Evolutionary conservation across 1,139 yeast species (phyloP).

Genomic region (Pichia sp.): DNA sequence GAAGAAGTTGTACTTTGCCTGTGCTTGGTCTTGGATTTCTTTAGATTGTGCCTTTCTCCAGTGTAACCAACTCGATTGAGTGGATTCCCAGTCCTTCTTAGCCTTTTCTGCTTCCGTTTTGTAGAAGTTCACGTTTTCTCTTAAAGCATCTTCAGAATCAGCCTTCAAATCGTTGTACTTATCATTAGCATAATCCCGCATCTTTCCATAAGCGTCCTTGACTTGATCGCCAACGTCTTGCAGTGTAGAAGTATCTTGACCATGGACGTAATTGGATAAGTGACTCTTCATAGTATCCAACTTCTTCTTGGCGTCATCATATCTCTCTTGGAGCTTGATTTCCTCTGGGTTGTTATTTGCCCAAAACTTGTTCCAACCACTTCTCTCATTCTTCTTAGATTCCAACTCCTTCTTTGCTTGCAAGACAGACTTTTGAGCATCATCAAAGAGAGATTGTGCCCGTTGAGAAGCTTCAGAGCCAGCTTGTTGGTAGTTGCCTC

Average conservation of each 20-base stretch:
- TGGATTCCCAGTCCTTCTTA: conserved; percentile 9
- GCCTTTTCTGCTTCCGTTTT: conserved; percentile 8
- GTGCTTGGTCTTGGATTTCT: conserved; percentile 7
- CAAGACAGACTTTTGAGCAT: conserved; percentile 7
- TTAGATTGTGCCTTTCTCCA: conserved; percentile 10
- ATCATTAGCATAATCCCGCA: conserved; percentile 33
- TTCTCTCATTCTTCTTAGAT: neutral
- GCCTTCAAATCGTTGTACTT: conserved; percentile 29
- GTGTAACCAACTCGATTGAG: conserved; percentile 8
- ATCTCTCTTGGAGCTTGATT: conserved; percentile 7
- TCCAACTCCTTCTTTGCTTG: conserved; percentile 10
- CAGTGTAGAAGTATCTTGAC: conserved; percentile 1
- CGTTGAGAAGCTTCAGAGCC: conserved; percentile 9
- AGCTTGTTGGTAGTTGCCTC: neutral
- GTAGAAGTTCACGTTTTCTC: conserved; percentile 3
- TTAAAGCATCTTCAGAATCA: conserved; percentile 21
- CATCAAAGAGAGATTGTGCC: conserved; percentile 7
- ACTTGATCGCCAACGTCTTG: neutral
- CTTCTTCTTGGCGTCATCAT: conserved; percentile 7
- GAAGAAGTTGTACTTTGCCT: conserved; percentile 7
- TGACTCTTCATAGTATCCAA: conserved; percentile 15
- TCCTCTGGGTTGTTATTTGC: conserved; percentile 2
- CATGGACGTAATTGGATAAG: conserved; percentile 20
- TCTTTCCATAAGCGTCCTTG: conserved; percentile 18
- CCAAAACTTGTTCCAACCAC: conserved; percentile 5